Conservation (phyloP, 352 stramenopile genomes). For the Plasmopara muralis region DNA sequence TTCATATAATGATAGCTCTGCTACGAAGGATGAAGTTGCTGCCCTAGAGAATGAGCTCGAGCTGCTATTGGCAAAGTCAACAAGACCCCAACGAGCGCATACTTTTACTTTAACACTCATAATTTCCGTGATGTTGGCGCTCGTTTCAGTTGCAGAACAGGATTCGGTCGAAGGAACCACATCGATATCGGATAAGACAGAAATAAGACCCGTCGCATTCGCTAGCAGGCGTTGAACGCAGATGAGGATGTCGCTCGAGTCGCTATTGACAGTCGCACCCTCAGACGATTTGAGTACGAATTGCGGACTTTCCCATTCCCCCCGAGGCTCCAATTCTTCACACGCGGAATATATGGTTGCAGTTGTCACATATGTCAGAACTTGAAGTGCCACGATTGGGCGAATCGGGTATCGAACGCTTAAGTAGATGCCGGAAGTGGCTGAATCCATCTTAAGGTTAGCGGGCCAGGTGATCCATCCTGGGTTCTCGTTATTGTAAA, state of each 20-base stretch:
- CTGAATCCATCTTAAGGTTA: conserved; percentile 18
- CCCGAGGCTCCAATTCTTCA: conserved; percentile 14
- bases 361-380: conserved; percentile 21
- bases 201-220: conserved; percentile 11
- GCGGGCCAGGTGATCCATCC: conserved; percentile 37
- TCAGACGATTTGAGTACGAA: conserved; percentile 24
- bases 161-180: conserved; percentile 16
- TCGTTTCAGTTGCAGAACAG: conserved; percentile 7
- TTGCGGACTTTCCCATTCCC: conserved; percentile 16
- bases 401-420: conserved; percentile 30
- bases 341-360: conserved; percentile 21
- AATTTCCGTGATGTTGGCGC: conserved; percentile 18
- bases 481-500: conserved; percentile 39
- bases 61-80: conserved; percentile 14
- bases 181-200: conserved; percentile 19
- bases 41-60: conserved; percentile 11
- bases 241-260: conserved; percentile 21
- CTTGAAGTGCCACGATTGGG: conserved; percentile 28
- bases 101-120: conserved; percentile 20
- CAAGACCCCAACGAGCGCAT: conserved; percentile 18
- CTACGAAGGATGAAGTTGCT: conserved; percentile 22
- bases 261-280: conserved; percentile 6
- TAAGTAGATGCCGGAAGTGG: conserved; percentile 23
- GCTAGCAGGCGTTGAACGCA: conserved; percentile 20
- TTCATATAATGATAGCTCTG: conserved; percentile 23